Evolutionary conservation across 257 asterid species (phyloP).

Genomic region (Solanum ossicruentum): DNA sequence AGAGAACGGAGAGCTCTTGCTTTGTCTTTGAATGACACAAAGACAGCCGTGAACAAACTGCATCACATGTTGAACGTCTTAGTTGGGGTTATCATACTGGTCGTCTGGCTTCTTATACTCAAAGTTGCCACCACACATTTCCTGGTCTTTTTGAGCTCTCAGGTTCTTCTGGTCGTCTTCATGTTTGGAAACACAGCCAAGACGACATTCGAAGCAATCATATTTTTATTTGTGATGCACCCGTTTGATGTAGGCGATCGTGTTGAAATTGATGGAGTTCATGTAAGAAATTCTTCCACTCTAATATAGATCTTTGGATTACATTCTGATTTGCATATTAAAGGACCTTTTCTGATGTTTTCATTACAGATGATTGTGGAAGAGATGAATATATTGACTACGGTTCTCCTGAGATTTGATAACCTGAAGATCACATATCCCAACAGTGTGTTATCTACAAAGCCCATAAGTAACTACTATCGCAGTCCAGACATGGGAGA

Average conservation of each 20-base stretch:
- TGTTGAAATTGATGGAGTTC: constrained; percentile 75
- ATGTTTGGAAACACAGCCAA: constrained; percentile 92
- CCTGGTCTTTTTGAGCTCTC: constrained; percentile 78
- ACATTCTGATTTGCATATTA: neutral
- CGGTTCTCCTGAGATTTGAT: constrained; percentile 64
- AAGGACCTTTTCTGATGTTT: neutral
- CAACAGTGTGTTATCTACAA: constrained; percentile 55
- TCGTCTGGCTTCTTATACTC: constrained; percentile 74
- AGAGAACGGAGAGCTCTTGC: constrained; percentile 92
- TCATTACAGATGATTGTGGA: constrained; percentile 80
- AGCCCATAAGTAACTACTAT: constrained; percentile 66
- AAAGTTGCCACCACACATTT: constrained; percentile 72
- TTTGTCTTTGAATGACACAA: constrained; percentile 83
- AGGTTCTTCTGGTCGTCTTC: constrained; percentile 68
- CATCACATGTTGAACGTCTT: constrained; percentile 71
- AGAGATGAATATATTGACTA: constrained; percentile 83
- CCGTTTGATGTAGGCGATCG: constrained; percentile 97
- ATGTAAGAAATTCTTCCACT: constrained; percentile 27
- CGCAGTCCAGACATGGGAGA: constrained; percentile 98
- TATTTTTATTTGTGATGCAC: constrained; percentile 90
- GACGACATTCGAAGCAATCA: constrained; percentile 86
- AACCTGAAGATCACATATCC: constrained; percentile 75
- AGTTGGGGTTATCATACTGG: constrained; percentile 34
- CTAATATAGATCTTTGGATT: neutral
- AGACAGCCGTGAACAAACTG: constrained; percentile 85